These are phyloP conservation scores for Odonthalia washingtoniensis DNA, from an alignment of 31 red algal species.

Conservation along the genomic window DNA sequence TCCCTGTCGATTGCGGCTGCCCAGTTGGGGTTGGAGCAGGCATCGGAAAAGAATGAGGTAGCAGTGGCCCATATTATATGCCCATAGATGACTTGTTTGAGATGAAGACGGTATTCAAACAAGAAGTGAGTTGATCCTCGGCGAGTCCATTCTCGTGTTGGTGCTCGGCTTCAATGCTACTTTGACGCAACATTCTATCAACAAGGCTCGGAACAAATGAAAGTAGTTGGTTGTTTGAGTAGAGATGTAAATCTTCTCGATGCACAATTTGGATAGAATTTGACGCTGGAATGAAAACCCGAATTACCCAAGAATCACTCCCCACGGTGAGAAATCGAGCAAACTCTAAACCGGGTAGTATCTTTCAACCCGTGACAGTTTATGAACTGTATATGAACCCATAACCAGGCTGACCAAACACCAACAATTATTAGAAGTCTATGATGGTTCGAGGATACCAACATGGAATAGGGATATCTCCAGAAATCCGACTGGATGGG, in stretches of 20 bases:
- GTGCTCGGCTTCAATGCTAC: not conserved
- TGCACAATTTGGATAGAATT: not conserved
- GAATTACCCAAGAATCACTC: not conserved
- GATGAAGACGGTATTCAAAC: not conserved
- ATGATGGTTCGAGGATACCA: not conserved
- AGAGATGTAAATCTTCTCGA: not conserved
- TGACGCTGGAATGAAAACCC: constrained; percentile 19
- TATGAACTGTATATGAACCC: constrained; percentile 24
- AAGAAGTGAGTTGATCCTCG: not conserved
- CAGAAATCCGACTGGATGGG: not conserved
- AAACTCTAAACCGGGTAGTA: not conserved
- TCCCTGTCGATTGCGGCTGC: constrained; percentile 32
- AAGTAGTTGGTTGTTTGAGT: not conserved
- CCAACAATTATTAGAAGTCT: constrained; percentile 12
- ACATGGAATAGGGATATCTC: not conserved
- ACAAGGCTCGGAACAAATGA: not conserved
- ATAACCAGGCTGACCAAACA: constrained; percentile 32
- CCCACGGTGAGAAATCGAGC: constrained; percentile 35
- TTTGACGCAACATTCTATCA: not conserved
- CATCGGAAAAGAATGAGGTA: not conserved
- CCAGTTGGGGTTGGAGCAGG: not conserved
- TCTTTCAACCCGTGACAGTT: not conserved
- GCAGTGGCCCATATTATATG: not conserved
- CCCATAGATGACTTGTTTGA: not conserved
- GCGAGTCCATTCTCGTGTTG: not conserved